These are phyloP conservation scores for Mucor indicus DNA, from an alignment of 371 early-diverging fungal species.

Conservation along the genomic window DNA sequence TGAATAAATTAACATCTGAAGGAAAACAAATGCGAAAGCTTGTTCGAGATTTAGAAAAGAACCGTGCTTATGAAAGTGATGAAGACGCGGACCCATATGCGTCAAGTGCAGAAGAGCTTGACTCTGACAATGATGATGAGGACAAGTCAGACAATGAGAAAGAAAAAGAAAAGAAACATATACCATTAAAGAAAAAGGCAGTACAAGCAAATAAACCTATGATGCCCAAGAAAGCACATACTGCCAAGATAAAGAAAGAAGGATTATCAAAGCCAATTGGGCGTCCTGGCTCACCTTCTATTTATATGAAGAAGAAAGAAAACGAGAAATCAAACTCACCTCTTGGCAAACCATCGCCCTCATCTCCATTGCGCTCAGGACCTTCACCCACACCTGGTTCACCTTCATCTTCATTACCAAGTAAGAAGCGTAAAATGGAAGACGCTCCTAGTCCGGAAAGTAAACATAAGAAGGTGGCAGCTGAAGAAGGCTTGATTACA, in stretches of 20 bases:
- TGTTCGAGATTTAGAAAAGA: constrained; percentile 70
- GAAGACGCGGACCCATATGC: constrained; percentile 74
- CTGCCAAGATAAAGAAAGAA: constrained; percentile 52
- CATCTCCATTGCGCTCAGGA: not conserved
- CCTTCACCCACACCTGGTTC: constrained; percentile 2
- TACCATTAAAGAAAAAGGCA: constrained; percentile 36
- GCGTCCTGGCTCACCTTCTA: constrained; percentile 45
- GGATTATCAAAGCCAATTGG: constrained; percentile 42
- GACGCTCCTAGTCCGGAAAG: constrained; percentile 4
- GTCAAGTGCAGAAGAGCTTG: constrained; percentile 54
- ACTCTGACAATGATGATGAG: constrained; percentile 49
- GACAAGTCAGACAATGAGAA: constrained; percentile 36
- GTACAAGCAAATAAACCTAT: constrained; percentile 16
- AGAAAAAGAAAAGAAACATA: constrained; percentile 9
- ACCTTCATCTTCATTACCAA: constrained; percentile 4
- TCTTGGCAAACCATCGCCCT: not conserved
- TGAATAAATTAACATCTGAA: constrained; percentile 35
- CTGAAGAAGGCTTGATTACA: constrained; percentile 53
- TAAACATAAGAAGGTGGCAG: constrained; percentile 6
- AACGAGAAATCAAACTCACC: constrained; percentile 4
- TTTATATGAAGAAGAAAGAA: constrained; percentile 22
- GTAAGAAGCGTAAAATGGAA: constrained; percentile 36
- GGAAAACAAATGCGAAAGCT: constrained; percentile 69
- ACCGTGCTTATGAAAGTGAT: constrained; percentile 72
- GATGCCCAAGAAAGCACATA: constrained; percentile 33